Base-by-base conservation (phyloP, 2,329 filamentous ascomycete genomes). In the Harringtonia lauricola region DNA sequence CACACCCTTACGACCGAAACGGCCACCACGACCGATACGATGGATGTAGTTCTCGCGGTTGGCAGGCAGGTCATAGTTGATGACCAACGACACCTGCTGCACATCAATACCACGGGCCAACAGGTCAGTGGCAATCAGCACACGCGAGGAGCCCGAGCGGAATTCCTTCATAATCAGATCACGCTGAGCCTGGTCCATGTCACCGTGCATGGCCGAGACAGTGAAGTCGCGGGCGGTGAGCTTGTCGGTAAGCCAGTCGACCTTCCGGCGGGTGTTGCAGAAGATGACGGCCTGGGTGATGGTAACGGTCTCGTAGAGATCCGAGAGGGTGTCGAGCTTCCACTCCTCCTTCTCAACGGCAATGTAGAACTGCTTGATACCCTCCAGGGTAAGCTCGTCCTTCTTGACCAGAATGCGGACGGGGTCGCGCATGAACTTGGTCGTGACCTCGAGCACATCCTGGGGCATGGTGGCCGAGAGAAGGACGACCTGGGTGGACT, bases 31-130 rank as follows among this genome's bases (percentile, higher is more conserved):
- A 79, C 92, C 92, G 63, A 98, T 98, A 66, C 92, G 86, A 74
- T 98, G 92, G 63, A 98, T 98, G 81, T 98, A 98, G 81, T 96
- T 98, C 76, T 98, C 92, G 62, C 90, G 88, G 80, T 96, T 96
- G 70, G 88, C 86, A 56, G 92, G 92, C 45, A 98, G 76, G 66
- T 98, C 92, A 73, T 98, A 98, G 83, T 98, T 98, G 80, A 98
- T 98, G 73, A 98, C 92, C 64, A 98, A 77, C 48, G 90, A 95
- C 51, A 98, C 92, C 74, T 98, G 92, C 77, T 98, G 92, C 61
- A 98, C 92, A 70, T 98, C 92, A 70, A 98, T 98, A 83, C 92
- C 92, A 84, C 92, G 90, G 64, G 92, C 92, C 66, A 95, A 77
- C 52, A 98, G 79, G 64, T 98, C 92, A 54, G 92, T 98, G 68